Percentiles rank a stretch among this genome's conserved stretches.
These are phyloP conservation scores for Trichoderma asperellum DNA, from an alignment of 2,329 filamentous ascomycete genomes.

Conservation along the genomic window DNA sequence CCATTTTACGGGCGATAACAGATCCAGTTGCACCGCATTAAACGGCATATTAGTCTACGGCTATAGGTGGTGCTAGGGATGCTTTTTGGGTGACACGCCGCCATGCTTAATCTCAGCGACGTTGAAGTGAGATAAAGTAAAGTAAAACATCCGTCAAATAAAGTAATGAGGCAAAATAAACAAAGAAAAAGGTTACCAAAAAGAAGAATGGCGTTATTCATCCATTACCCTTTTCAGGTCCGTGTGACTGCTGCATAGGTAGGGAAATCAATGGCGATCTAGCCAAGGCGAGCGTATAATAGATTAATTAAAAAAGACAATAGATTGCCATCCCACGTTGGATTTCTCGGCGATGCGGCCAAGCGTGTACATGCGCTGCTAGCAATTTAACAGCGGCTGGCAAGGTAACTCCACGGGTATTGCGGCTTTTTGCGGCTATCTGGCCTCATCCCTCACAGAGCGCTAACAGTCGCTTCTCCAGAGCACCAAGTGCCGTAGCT, in stretches of 20 bases:
- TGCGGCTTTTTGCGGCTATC: slow-evolving; percentile 39
- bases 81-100: background rate
- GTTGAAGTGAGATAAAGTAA: background rate
- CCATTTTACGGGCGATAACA: background rate
- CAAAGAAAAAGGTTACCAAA: too few relatives aligned
- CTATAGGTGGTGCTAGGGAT: background rate
- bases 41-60: background rate
- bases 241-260: background rate
- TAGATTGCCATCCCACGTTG: background rate
- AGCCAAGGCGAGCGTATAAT: background rate
- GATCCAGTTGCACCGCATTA: background rate
- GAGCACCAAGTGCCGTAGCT: slow-evolving; percentile 39
- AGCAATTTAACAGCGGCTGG: background rate
- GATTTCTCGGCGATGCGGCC: slow-evolving; percentile 10
- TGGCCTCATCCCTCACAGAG: slow-evolving; percentile 28
- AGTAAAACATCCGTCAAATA: background rate
- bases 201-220: background rate
- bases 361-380: background rate
- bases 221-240: background rate
- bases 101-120: background rate
- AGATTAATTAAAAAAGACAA: background rate
- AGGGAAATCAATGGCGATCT: background rate
- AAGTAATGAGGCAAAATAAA: background rate
- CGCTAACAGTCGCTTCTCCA: slow-evolving; percentile 31
- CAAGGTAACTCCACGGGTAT: slow-evolving; percentile 34